Conservation (phyloP, 78 protist genomes). For the Guillardia theta region DNA sequence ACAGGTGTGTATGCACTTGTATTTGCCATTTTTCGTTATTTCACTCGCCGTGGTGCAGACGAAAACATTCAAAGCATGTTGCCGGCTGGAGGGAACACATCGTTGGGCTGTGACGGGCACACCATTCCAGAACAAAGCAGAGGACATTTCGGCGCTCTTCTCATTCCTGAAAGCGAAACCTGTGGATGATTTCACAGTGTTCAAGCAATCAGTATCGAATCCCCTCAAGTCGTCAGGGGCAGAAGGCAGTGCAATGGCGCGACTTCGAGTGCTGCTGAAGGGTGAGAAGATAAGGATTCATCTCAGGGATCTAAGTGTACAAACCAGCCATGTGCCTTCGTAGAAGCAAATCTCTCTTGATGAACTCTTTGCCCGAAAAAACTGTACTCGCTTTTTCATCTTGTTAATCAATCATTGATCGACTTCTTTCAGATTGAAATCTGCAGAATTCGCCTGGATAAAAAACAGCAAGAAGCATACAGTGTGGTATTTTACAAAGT, state of each 20-base stretch:
- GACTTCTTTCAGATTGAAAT: no score
- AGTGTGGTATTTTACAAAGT: no score
- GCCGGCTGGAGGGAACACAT: not conserved
- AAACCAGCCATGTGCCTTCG: no score
- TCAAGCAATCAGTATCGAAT: not conserved
- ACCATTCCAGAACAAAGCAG: not conserved
- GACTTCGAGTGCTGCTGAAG: not conserved
- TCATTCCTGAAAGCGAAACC: not conserved
- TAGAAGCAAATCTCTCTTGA: no score
- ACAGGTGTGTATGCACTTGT: not conserved
- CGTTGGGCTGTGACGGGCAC: not conserved
- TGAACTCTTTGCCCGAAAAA: no score
- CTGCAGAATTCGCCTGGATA: no score
- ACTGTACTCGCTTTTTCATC: no score
- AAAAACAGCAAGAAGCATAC: no score
- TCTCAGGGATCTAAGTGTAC: no score
- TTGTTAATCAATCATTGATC: no score
- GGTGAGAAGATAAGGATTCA: no score
- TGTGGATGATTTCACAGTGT: not conserved
- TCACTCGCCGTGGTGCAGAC: not conserved
- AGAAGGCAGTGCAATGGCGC: not conserved
- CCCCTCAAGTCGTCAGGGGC: not conserved
- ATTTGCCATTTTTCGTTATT: not conserved
- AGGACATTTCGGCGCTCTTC: not conserved
- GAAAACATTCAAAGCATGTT: not conserved